Evolutionary conservation across 768 basidiomycete species (phyloP), one percentile per base, ranked within the genome.

Genomic region (Rhizopogon rudus): DNA sequence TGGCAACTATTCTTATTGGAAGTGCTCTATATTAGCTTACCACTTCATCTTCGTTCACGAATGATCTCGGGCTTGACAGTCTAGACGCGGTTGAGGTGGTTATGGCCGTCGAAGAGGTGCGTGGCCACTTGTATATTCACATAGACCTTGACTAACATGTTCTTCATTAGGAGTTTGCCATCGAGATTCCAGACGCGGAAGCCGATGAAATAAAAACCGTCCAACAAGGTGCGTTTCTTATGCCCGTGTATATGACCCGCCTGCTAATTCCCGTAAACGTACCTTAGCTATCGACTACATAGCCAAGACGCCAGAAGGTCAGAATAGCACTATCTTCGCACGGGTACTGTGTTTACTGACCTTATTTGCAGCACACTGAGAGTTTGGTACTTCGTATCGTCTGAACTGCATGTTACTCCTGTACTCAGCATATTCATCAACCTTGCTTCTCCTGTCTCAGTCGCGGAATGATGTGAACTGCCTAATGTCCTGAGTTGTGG

Each of bases 171-270:
- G 97, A 98, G 67, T 99, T 99, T 70, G 80, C 83, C 29, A 95
- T 99, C 68, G 97, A 98, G 73, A 99, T 99, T 65, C 96, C 97
- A 14, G 97, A 99, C 66, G 86, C 82, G 39, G 97, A 99, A 71
- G 96, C 95, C 9, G 96, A 98, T 71, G 86, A 86, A 64, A 98
- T 98, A 67, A 86, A 84, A 65, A 93, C 91, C 6, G 91, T 98
- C 52, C 82, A 84, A 62, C 89, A 98, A 72, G 96, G 95, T 94
- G 65, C 54, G 81, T 67, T 51, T 42, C 17, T n/a, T 39, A 41
- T 44, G 28, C 16, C 55, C 22, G 0, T 13, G 10, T 51, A 41
- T 48, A n/a, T 39, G 3, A n/a, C 40, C 39, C 2, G 14, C 22
- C 33, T 54, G 3, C 13, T 40, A 22, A 53, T 22, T 29, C 37